These are phyloP conservation scores for Phytophthora ohioensis DNA, from an alignment of 352 stramenopile species.

Conservation along the genomic window DNA sequence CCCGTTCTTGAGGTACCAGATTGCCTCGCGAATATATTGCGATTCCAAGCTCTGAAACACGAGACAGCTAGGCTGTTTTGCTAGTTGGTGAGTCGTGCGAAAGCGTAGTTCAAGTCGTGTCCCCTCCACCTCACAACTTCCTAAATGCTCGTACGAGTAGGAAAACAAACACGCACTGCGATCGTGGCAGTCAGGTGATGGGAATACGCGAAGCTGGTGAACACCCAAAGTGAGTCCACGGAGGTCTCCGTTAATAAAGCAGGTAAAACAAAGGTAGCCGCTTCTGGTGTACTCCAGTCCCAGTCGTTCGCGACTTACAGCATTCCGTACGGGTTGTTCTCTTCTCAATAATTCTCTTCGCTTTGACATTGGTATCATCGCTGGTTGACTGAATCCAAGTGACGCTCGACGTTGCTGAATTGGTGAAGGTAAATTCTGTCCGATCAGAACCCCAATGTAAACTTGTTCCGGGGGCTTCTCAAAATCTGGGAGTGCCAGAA, in stretches of 20 bases:
- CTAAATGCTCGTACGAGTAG: constrained; percentile 67
- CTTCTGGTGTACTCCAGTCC: constrained; percentile 63
- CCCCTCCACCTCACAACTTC: constrained; percentile 53
- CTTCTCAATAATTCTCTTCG: constrained; percentile 61
- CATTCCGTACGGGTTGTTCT: constrained; percentile 60
- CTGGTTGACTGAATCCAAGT: constrained; percentile 19
- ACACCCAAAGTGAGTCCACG: constrained; percentile 62
- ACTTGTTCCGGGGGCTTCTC: constrained; percentile 52
- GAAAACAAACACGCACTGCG: constrained; percentile 76
- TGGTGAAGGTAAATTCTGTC: constrained; percentile 63
- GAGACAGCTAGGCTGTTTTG: constrained; percentile 71
- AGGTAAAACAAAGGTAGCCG: constrained; percentile 63
- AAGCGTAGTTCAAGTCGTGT: constrained; percentile 69
- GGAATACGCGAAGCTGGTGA: constrained; percentile 64
- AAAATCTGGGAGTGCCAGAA: constrained; percentile 40
- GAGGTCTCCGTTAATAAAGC: constrained; percentile 64
- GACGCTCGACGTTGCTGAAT: constrained; percentile 66
- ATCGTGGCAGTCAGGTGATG: constrained; percentile 61
- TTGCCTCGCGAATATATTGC: constrained; percentile 69
- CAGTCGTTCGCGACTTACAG: constrained; percentile 53
- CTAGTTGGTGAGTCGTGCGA: constrained; percentile 36
- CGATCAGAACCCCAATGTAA: constrained; percentile 75
- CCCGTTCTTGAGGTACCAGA: constrained; percentile 68
- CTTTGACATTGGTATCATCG: constrained; percentile 44
- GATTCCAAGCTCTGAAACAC: constrained; percentile 65